Percentiles rank a stretch among this genome's conserved stretches.
phyloP scores from a whole-genome alignment of 2,329 filamentous ascomycete genomes.

The Zalaria sp. region DNA sequence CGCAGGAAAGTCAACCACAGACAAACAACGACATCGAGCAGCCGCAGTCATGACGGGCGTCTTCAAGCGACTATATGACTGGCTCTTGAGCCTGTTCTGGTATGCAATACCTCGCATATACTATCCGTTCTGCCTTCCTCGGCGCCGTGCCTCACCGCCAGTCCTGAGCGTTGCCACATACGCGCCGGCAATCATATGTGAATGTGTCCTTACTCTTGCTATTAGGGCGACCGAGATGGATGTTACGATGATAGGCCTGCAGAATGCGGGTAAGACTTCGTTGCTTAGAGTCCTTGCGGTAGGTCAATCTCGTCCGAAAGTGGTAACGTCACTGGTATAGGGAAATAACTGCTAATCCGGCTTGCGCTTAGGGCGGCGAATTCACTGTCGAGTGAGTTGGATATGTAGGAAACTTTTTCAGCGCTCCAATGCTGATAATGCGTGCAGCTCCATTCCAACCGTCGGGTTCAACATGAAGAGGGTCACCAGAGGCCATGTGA shows the following conservation, averaged over 20 bases:
- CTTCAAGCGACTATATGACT: conserved; percentile 94
- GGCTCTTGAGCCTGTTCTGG: conserved; percentile 96
- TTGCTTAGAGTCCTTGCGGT: conserved; percentile 87
- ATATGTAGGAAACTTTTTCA: background rate
- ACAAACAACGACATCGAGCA: background rate
- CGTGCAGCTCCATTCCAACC: conserved; percentile 81
- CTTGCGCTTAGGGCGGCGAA: conserved; percentile 63
- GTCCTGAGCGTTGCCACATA: background rate
- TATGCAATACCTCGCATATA: conserved; percentile 36
- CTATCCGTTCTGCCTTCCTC: background rate
- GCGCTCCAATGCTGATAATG: conserved; percentile 18
- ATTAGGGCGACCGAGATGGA: conserved; percentile 97
- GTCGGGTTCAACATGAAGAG: conserved; percentile 99
- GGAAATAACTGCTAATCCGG: background rate
- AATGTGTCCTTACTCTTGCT: conserved; percentile 3
- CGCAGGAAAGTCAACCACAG: background rate
- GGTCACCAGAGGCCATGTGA: conserved; percentile 95
- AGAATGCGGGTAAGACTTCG: conserved; percentile 97
- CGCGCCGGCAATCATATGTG: background rate
- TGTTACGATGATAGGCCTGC: conserved; percentile 95
- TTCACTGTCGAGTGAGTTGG: conserved; percentile 90
- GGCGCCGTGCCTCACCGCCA: background rate
- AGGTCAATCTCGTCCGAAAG: conserved; percentile 31
- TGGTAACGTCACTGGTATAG: no score
- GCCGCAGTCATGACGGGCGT: conserved; percentile 67